A percentile compares a stretch with the other conserved stretches of the same genome.
These are phyloP conservation scores for Jatropha podagrica DNA, from an alignment of 441 rosid genomes.

Conservation along the genomic window DNA sequence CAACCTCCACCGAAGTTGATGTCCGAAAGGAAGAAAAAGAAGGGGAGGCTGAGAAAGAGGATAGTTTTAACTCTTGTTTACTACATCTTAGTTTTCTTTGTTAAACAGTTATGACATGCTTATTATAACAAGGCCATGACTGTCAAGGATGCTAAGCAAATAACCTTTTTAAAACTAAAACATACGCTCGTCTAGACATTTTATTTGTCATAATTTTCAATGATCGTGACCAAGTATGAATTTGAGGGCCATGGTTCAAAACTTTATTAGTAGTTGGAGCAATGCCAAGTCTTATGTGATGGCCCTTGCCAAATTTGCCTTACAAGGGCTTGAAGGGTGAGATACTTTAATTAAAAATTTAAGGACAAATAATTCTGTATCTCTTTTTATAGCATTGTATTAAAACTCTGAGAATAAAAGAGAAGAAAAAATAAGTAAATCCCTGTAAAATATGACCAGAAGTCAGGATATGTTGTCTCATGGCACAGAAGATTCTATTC, in stretches of 20 bases:
- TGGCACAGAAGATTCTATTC: too few species aligned
- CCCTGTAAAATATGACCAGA: too few species aligned
- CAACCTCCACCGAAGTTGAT: constrained; percentile 72
- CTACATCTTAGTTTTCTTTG: not conserved
- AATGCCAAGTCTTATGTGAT: not conserved
- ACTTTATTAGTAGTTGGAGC: not conserved
- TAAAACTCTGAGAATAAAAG: too few species aligned
- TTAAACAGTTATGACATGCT: not conserved
- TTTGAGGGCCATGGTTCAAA: too few species aligned
- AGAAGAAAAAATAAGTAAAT: not conserved
- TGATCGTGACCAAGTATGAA: too few species aligned
- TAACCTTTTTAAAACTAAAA: not conserved
- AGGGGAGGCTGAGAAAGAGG: constrained; percentile 63
- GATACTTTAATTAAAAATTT: too few species aligned
- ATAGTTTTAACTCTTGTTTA: constrained; percentile 8
- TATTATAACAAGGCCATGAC: not conserved
- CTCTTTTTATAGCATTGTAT: too few species aligned
- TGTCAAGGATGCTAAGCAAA: not conserved
- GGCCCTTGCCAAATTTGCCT: not conserved
- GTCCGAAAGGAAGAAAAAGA: constrained; percentile 69
- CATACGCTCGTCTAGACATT: not conserved
- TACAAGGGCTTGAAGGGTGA: not conserved
- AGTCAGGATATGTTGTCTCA: too few species aligned
- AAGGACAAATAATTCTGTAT: not conserved
- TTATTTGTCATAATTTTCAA: too few species aligned